Conservation (phyloP, 495 filamentous ascomycete genomes). For the Xylaria nigripes region DNA sequence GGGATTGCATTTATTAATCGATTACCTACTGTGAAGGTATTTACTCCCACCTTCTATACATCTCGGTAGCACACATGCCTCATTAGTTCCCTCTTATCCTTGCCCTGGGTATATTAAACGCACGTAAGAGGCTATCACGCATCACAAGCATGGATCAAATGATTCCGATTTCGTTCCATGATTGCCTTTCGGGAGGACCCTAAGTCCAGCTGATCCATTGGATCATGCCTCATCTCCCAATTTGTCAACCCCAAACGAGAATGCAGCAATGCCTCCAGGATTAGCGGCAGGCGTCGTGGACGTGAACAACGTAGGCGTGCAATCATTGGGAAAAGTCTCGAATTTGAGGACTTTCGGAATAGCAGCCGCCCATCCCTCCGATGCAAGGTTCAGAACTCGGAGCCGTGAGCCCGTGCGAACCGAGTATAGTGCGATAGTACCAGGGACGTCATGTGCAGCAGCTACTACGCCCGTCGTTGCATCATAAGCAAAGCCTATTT, state of each 20-base stretch:
- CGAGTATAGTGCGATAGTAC: conserved; percentile 34
- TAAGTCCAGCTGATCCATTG: too few relatives aligned
- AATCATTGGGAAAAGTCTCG: conserved; percentile 24
- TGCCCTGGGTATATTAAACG: too few relatives aligned
- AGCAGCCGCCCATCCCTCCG: not conserved
- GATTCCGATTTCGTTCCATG: too few relatives aligned
- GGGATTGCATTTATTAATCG: too few relatives aligned
- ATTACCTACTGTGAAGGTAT: too few relatives aligned
- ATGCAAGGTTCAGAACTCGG: not conserved
- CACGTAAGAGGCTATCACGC: too few relatives aligned
- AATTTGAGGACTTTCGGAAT: conserved; percentile 18
- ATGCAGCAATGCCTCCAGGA: conserved; percentile 18
- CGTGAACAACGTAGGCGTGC: conserved; percentile 25
- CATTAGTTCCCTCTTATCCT: too few relatives aligned
- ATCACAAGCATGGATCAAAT: too few relatives aligned
- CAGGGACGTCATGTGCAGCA: conserved; percentile 36
- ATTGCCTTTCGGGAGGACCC: too few relatives aligned
- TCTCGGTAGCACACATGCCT: too few relatives aligned
- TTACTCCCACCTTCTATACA: too few relatives aligned
- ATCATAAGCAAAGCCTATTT: conserved; percentile 33
- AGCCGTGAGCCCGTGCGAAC: conserved; percentile 28
- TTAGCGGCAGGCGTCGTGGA: conserved; percentile 21
- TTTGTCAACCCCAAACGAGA: conserved; percentile 17
- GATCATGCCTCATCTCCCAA: not conserved
- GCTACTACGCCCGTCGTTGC: conserved; percentile 28